These are phyloP conservation scores for Oryza australiensis DNA, from an alignment of 176 grass and related monocot species.

Conservation along the genomic window DNA sequence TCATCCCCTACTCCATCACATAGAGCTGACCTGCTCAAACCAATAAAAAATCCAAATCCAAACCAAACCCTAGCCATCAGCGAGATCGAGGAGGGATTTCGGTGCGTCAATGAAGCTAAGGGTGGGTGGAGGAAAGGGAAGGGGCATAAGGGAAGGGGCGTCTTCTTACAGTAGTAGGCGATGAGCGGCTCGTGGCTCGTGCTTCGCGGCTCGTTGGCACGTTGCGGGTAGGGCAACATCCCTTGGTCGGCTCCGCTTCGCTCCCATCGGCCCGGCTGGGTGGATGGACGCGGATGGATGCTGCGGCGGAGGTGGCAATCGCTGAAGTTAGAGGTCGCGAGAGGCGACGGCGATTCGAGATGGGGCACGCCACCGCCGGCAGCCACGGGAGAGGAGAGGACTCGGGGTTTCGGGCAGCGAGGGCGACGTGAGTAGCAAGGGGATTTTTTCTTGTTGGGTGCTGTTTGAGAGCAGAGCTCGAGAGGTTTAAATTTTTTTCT, in stretches of 20 bases:
- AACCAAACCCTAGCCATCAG: slow-evolving; percentile 31
- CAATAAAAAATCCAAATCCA: not conserved
- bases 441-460: too few species aligned
- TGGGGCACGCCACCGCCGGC: not conserved
- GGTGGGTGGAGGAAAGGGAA: not conserved
- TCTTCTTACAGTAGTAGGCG: slow-evolving; percentile 90
- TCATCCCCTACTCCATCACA: too few species aligned
- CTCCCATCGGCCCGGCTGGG: slow-evolving; percentile 50
- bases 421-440: too few species aligned
- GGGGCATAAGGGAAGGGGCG: too few species aligned
- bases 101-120: not conserved
- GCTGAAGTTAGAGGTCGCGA: not conserved
- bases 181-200: slow-evolving; percentile 97
- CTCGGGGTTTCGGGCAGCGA: too few species aligned
- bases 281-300: not conserved
- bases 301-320: not conserved
- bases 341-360: slow-evolving; percentile 4
- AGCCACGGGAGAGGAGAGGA: too few species aligned
- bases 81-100: not conserved
- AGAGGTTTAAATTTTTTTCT: too few species aligned
- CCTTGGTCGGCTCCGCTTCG: slow-evolving; percentile 81
- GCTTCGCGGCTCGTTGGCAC: slow-evolving; percentile 98
- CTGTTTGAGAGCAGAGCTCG: too few species aligned
- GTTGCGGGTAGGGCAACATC: slow-evolving; percentile 90
- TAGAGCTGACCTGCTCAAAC: slow-evolving; percentile 65